Evolutionary conservation across 179 eudicot genomes (phyloP).

Genomic region (Pouteria campechiana): DNA sequence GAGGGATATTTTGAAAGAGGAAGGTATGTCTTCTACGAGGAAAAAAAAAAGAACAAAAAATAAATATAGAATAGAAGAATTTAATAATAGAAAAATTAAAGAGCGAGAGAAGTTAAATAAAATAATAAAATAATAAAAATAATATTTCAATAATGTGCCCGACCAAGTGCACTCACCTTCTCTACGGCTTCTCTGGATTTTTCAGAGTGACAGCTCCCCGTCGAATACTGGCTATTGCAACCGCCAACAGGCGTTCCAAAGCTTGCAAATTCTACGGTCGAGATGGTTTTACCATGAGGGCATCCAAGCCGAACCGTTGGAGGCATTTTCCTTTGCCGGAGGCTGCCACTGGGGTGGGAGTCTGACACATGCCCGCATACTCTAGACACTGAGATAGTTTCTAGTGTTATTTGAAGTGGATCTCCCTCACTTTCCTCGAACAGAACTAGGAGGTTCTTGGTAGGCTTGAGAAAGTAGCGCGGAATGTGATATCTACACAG

Average conservation of each 20-base stretch:
- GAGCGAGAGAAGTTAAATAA: not conserved
- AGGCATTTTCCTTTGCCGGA: no score
- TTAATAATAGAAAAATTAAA: not conserved
- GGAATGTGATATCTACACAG: constrained; percentile 46
- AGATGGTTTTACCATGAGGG: constrained; percentile 13
- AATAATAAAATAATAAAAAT: no score
- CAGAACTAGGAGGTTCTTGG: constrained; percentile 34
- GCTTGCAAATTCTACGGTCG: constrained; percentile 30
- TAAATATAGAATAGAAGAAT: not conserved
- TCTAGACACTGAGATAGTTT: constrained; percentile 20
- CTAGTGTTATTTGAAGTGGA: constrained; percentile 35
- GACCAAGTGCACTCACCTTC: constrained; percentile 23
- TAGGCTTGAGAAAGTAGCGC: constrained; percentile 41
- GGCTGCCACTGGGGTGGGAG: constrained; percentile 16
- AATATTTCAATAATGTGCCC: no score
- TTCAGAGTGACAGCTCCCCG: constrained; percentile 28
- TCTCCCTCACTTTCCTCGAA: constrained; percentile 50
- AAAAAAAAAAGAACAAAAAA: not conserved
- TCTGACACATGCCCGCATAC: constrained; percentile 23
- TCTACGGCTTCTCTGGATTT: constrained; percentile 20
- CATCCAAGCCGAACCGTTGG: constrained; percentile 21
- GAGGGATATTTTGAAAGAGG: no score
- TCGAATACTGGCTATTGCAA: constrained; percentile 14
- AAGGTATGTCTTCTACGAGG: not conserved
- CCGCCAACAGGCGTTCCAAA: constrained; percentile 29